A percentile compares a stretch with the other conserved stretches of the same genome.
Conservation (phyloP, 108 stramenopile species). For the Nannochloropsis salina region DNA sequence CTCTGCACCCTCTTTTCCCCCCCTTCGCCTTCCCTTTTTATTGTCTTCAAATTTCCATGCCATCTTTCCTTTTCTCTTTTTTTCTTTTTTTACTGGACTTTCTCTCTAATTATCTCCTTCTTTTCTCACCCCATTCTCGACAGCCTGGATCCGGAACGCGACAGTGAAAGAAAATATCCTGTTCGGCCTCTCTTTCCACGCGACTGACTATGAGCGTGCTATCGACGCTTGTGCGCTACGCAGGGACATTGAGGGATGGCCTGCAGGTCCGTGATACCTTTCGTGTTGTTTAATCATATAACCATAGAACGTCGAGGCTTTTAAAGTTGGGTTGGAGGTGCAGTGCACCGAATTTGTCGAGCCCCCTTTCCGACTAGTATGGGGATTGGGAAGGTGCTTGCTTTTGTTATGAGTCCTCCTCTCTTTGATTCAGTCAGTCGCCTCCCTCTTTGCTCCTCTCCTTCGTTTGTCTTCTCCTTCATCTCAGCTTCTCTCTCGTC, state of each 20-base stretch:
- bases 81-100: not conserved
- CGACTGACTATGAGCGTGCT: slow-evolving; percentile 65
- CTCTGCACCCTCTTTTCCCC: not conserved
- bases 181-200: slow-evolving; percentile 69
- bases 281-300: no score
- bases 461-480: no score
- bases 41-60: not conserved
- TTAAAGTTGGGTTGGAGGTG: no score
- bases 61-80: not conserved
- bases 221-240: slow-evolving; percentile 65
- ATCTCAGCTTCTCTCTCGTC: not conserved
- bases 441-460: no score
- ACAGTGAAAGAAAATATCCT: slow-evolving; percentile 76
- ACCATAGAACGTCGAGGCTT: no score
- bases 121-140: slow-evolving; percentile 54
- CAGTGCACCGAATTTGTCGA: no score
- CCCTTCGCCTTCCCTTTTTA: not conserved
- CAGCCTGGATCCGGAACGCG: slow-evolving; percentile 83
- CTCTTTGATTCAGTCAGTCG: no score
- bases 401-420: no score
- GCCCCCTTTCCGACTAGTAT: no score
- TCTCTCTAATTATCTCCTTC: not conserved
- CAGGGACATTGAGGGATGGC: slow-evolving; percentile 63
- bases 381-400: no score
- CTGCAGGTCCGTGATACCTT: not conserved